Evolutionary conservation across 306 rosid genomes (phyloP), one percentile per base, ranked within the genome.

Genomic region (Dicorynia guianensis): DNA sequence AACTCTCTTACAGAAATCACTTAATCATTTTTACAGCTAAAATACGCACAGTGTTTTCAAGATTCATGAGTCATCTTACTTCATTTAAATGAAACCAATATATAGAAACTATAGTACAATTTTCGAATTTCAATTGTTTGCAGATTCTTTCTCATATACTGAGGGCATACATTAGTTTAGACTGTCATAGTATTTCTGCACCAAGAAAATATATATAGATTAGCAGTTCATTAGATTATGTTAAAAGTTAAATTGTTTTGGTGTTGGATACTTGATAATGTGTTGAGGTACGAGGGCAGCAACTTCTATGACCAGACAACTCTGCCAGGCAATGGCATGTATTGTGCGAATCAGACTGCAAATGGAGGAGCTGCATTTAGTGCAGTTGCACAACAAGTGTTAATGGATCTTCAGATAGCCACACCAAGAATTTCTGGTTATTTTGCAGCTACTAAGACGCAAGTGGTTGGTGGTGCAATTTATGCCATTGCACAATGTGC

Each of bases 401-500:
- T 84, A 0, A 8, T 4, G 33, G 64, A 84, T 63, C 67, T 84
- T 6, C 80, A 72, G 34, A 69, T 10, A 67, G 85, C 85, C 49
- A 80, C 80, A 35, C 87, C 87, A 1, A 84, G 47, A 73, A 80
- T 84, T 18, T 7, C 33, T 33, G 85, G 80, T 49, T 84, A 11
- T 67, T 84, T 61, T 76, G 87, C 85, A 54, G 87, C 85, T 53
- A 84, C 85, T 8, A 80, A 76, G 66, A 76, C 85, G 5, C 61
- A 15, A 67, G 25, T 80, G 8, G 49, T 52, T 33, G 80, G 82
- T 70, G 77, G 63, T 46, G 59, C 89, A 59, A 72, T 88, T 18
- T 86, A 85, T 63, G 93, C 87, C 8, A 66, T 90, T 63, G 93
- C 96, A 62, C 96, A 90, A 39, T 90, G 87, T 80, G 80, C 76